Evolutionary conservation across 306 rosid species (phyloP).

Genomic region (Pachyrhizus erosus): DNA sequence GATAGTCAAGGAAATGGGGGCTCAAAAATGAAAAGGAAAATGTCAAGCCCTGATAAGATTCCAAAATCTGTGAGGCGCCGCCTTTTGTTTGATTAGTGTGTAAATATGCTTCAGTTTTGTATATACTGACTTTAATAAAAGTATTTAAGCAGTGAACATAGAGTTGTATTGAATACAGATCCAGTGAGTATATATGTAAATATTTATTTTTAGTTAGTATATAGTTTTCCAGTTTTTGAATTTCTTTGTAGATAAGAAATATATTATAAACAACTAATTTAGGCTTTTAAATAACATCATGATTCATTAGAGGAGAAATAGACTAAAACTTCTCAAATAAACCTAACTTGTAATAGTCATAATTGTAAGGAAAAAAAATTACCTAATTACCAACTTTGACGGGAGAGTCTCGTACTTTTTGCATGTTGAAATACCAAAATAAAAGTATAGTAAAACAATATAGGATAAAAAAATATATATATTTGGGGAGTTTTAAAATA

Average conservation of each 20-base stretch:
- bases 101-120: conserved; percentile 24
- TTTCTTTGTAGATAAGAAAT: too few relatives aligned
- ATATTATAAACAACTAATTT: too few relatives aligned
- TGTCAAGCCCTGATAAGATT: conserved; percentile 54
- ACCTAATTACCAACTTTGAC: too few relatives aligned
- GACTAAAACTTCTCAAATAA: too few relatives aligned
- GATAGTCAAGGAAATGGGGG: conserved; percentile 42
- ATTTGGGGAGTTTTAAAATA: too few relatives aligned
- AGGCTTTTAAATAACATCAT: too few relatives aligned
- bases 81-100: conserved; percentile 72
- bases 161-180: background rate
- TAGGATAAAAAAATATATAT: too few relatives aligned
- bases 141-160: conserved; percentile 23
- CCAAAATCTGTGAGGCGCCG: conserved; percentile 84
- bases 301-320: too few relatives aligned
- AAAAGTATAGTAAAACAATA: too few relatives aligned
- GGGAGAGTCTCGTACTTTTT: background rate
- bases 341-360: too few relatives aligned
- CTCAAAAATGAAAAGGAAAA: conserved; percentile 56
- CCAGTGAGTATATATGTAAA: background rate
- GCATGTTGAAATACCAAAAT: background rate
- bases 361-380: too few relatives aligned
- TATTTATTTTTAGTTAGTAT: background rate
- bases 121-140: background rate
- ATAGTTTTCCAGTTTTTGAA: too few relatives aligned